Percentiles rank a stretch among this genome's conserved stretches.
Evolutionary conservation across 108 stramenopile species (phyloP).

Genomic region (Chaetoceros tenuissimus): DNA sequence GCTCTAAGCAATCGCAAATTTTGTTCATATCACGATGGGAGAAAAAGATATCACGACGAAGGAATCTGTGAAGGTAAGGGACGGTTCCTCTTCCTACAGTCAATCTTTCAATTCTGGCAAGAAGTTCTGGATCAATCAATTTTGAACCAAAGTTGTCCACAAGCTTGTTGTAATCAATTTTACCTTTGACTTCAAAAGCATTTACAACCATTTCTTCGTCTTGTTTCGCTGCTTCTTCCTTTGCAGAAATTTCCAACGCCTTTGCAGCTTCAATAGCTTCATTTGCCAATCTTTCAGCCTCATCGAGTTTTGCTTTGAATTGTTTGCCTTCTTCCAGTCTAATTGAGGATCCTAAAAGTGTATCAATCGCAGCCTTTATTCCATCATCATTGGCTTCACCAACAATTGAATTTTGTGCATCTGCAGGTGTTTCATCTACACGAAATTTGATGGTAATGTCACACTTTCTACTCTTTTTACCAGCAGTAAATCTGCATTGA

Average conservation of each 20-base stretch:
- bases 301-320: constrained; percentile 7
- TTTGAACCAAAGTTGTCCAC: constrained; percentile 91
- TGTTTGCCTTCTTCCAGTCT: constrained; percentile 33
- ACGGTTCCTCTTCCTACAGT: constrained; percentile 79
- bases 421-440: constrained; percentile 24
- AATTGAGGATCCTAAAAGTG: constrained; percentile 10
- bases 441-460: constrained; percentile 56
- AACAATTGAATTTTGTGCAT: constrained; percentile 12
- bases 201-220: constrained; percentile 84
- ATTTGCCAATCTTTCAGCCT: constrained; percentile 10
- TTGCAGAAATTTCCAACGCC: not conserved
- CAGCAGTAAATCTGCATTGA: constrained; percentile 22
- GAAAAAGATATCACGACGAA: constrained; percentile 96
- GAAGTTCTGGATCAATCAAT: constrained; percentile 50
- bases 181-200: constrained; percentile 77
- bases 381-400: not conserved
- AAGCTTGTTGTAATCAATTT: constrained; percentile 95
- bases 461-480: constrained; percentile 56
- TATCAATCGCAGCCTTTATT: not conserved
- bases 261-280: constrained; percentile 8
- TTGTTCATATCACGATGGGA: constrained; percentile 92
- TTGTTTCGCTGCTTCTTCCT: constrained; percentile 10
- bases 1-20: constrained; percentile 68
- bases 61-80: constrained; percentile 82
- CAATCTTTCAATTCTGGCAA: constrained; percentile 59